phyloP scores from a whole-genome alignment of 1,139 yeast genomes.

The Yamadazyma taylorii region DNA sequence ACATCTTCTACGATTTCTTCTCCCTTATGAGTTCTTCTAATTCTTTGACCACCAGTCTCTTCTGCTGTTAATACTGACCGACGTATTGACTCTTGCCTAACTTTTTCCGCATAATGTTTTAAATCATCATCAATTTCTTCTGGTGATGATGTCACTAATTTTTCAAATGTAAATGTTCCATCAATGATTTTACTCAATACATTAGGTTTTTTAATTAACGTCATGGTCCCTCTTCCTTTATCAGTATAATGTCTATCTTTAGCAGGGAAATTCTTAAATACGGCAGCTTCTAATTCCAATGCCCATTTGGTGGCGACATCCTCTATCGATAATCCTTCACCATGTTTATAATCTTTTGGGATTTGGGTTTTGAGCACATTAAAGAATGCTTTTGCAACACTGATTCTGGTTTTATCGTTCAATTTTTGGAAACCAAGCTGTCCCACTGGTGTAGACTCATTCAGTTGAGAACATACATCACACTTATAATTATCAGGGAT shows the following conservation, averaged over 20 bases:
- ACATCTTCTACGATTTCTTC: slow-evolving; percentile 72
- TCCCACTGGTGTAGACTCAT: neutral
- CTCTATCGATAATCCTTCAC: slow-evolving; percentile 28
- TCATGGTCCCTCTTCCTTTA: slow-evolving; percentile 41
- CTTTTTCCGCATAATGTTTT: slow-evolving; percentile 67
- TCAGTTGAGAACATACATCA: slow-evolving; percentile 24
- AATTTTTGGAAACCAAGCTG: slow-evolving; percentile 7
- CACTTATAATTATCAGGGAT: slow-evolving; percentile 38
- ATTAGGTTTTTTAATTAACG: slow-evolving; percentile 30
- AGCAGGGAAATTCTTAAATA: slow-evolving; percentile 25
- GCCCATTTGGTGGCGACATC: slow-evolving; percentile 40
- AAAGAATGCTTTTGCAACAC: slow-evolving; percentile 41
- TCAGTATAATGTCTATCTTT: slow-evolving; percentile 36
- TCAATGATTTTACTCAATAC: slow-evolving; percentile 28
- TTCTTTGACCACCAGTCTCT: slow-evolving; percentile 46
- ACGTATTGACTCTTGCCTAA: slow-evolving; percentile 65
- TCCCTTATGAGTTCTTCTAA: slow-evolving; percentile 82
- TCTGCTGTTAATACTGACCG: slow-evolving; percentile 62
- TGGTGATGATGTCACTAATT: slow-evolving; percentile 32
- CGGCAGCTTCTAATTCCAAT: slow-evolving; percentile 40
- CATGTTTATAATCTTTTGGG: slow-evolving; percentile 32
- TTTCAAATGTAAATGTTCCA: slow-evolving; percentile 25
- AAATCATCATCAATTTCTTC: slow-evolving; percentile 64
- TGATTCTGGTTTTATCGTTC: slow-evolving; percentile 31
- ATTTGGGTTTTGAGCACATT: slow-evolving; percentile 43